A percentile compares a stretch with the other conserved stretches of the same genome.
These are phyloP conservation scores for Vitis hybrid DNA, from an alignment of 177 flowering plant species.

Conservation along the genomic window DNA sequence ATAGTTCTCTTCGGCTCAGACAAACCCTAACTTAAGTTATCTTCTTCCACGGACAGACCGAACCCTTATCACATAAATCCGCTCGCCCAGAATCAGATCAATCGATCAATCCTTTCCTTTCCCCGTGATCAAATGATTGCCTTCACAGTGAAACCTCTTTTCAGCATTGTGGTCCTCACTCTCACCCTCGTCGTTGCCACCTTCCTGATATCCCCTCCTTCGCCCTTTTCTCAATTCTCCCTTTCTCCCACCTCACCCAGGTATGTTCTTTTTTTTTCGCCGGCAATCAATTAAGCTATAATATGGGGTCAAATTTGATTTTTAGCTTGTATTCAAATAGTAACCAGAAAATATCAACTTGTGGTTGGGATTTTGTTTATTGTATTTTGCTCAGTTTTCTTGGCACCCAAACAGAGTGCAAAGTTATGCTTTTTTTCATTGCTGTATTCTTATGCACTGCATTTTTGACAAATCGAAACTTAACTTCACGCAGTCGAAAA, in stretches of 20 bases:
- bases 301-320: background rate
- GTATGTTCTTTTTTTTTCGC: constrained; percentile 22
- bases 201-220: constrained; percentile 45
- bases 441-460: background rate
- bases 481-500: constrained; percentile 22
- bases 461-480: background rate
- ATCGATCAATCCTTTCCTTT: no score
- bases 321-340: background rate
- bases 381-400: background rate
- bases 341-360: background rate
- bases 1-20: no score
- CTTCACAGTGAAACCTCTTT: constrained; percentile 47
- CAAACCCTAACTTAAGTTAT: no score
- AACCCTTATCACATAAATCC: no score
- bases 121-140: constrained; percentile 26
- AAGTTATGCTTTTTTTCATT: background rate
- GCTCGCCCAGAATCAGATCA: no score
- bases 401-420: background rate
- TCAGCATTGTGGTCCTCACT: constrained; percentile 35
- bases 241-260: constrained; percentile 21
- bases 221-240: constrained; percentile 29
- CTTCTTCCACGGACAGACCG: no score
- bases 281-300: background rate
- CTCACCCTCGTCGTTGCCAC: constrained; percentile 47
- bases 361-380: background rate